Conservation (phyloP, 805 yeast genomes). For the Wickerhamiella allomyrinae region DNA sequence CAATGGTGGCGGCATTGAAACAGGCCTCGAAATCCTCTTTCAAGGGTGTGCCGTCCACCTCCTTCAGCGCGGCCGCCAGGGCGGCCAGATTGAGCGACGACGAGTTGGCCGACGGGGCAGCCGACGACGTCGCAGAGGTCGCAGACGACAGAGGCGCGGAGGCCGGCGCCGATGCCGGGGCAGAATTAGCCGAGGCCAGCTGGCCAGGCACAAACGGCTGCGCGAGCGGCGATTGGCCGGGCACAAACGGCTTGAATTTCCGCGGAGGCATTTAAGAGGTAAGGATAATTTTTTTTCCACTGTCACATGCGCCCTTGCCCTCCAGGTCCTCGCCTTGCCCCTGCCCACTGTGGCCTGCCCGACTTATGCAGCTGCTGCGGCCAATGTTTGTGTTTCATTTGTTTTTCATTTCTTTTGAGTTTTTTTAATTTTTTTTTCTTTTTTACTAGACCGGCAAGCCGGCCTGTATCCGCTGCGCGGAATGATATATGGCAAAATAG, state of each 20-base stretch:
- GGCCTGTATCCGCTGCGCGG: no score
- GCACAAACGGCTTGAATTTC: constrained; percentile 4
- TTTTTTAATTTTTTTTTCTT: no score
- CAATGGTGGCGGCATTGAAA: constrained; percentile 35
- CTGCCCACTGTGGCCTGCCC: neutral
- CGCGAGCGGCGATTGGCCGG: constrained; percentile 11
- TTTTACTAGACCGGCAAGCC: no score
- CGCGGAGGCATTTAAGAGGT: constrained; percentile 2
- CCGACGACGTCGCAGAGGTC: constrained; percentile 20
- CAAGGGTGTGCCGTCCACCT: constrained; percentile 52
- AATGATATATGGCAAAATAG: no score
- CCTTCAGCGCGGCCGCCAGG: constrained; percentile 55
- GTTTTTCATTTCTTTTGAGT: neutral
- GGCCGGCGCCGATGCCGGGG: neutral
- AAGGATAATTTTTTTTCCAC: constrained; percentile 1
- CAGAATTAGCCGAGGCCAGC: neutral
- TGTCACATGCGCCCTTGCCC: neutral
- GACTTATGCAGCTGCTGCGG: neutral
- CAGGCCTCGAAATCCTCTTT: constrained; percentile 41
- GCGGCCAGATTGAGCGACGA: constrained; percentile 36
- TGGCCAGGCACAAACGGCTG: constrained; percentile 10
- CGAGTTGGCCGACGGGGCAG: constrained; percentile 49
- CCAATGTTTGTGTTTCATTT: neutral
- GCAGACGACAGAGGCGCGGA: constrained; percentile 6
- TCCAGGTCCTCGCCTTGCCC: neutral